Evolutionary conservation across 768 basidiomycete genomes (phyloP).

Genomic region (Collybia sp.): DNA sequence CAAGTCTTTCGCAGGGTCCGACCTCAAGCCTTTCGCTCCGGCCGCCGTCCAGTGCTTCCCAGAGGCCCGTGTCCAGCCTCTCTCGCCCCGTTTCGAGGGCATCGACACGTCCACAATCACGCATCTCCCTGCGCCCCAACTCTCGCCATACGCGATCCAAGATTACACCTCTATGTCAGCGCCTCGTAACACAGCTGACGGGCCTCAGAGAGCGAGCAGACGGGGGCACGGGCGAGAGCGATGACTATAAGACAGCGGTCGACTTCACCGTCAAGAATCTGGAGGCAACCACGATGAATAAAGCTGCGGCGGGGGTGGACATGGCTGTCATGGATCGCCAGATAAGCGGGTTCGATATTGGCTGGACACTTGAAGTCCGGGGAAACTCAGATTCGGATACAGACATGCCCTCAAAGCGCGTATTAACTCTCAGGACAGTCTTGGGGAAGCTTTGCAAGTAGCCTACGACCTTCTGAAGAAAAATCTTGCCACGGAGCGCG

Average conservation of each 20-base stretch:
- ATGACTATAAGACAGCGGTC: constrained; percentile 39
- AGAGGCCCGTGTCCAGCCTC: constrained; percentile 27
- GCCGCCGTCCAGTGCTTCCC: constrained; percentile 39
- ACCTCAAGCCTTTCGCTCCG: constrained; percentile 21
- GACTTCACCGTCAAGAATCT: constrained; percentile 57
- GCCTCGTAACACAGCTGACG: constrained; percentile 47
- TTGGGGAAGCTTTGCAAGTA: constrained; percentile 57
- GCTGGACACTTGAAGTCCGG: background rate
- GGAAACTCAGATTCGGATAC: constrained; percentile 3
- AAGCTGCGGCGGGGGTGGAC: constrained; percentile 54
- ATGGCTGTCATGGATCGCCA: constrained; percentile 50
- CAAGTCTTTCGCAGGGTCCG: too few relatives aligned
- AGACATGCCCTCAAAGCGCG: constrained; percentile 67
- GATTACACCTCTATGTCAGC: constrained; percentile 48
- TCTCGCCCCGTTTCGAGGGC: constrained; percentile 32
- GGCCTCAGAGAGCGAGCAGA: constrained; percentile 41
- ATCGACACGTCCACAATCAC: constrained; percentile 33
- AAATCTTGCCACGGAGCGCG: constrained; percentile 42
- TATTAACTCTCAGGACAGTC: constrained; percentile 56
- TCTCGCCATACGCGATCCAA: constrained; percentile 54
- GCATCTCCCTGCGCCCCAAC: constrained; percentile 37
- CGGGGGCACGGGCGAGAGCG: constrained; percentile 28
- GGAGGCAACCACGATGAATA: constrained; percentile 48
- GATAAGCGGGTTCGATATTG: constrained; percentile 48
- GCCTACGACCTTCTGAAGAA: constrained; percentile 47